Evolutionary conservation across 2,329 filamentous ascomycete genomes (phyloP), one percentile per base, ranked within the genome.

Genomic region (Aspergillus japonicus): DNA sequence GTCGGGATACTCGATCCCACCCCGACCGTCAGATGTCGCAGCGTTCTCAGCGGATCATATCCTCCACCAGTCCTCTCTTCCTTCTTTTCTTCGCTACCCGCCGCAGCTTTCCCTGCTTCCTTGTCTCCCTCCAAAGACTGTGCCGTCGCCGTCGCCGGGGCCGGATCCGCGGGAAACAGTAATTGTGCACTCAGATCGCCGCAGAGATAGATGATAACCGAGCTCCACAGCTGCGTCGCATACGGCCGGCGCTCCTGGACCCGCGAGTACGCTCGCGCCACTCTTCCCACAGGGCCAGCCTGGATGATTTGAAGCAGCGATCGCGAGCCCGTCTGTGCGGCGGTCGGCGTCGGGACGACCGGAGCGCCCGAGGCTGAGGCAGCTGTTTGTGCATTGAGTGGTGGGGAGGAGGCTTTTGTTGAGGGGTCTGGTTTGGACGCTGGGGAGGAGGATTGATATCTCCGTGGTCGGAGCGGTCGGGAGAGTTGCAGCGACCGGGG

Each of bases 111-210:
- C 16, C 59, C 23, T 23, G 23, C 60, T 11, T 56, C n/a, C n/a
- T 58, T 62, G 66, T 64, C 81, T 78, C 80, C 81, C 60, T 79
- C 77, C 66, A 42, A 35, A 35, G 26, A 11, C 35, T 56, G 56
- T 14, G 44, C 19, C 16, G 23, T 26, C 21, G 7, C 26, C 49
- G 39, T 44, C 7, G 52, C 26, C 64, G 70, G 52, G 62, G 73
- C 56, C 59, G 62, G 56, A 42, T 73, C 69, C 7, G 70, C 64
- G 11, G 79, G 73, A 63, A 80, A 80, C 64, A 96, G 86, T 59
- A 82, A 81, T 77, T 96, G 92, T 50, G 92, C 91, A 49, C 86
- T 87, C 57, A 95, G 66, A 74, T 96, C 92, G 8, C 89, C 91
- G 53, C 86, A 83, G 44, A 93, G 82, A 71, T 92, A 96, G 60